Evolutionary conservation across 2,329 filamentous ascomycete species (phyloP).

Genomic region (Fusarium fracticaudum): DNA sequence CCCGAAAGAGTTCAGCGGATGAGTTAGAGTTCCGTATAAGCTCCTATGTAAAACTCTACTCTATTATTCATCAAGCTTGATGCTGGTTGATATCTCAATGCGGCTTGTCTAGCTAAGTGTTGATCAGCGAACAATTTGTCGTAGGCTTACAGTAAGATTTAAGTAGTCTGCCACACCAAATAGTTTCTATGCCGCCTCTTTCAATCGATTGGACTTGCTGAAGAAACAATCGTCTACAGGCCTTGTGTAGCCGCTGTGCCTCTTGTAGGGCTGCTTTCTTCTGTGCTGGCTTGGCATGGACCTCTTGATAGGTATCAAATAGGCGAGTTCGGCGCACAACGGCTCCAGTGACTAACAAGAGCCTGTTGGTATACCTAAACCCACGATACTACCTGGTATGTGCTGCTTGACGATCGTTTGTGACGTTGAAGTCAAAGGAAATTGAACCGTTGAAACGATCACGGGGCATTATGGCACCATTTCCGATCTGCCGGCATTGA

Average conservation of each 20-base stretch:
- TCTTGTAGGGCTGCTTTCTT: conserved; percentile 38
- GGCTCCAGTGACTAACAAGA: neutral
- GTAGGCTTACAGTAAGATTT: neutral
- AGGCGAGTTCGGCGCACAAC: conserved; percentile 29
- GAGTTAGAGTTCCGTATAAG: conserved; percentile 21
- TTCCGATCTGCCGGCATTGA: conserved; percentile 6
- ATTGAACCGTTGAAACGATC: conserved; percentile 24
- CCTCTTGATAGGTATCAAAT: conserved; percentile 15
- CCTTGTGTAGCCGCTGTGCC: conserved; percentile 26
- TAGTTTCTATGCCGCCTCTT: neutral
- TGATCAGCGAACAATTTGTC: conserved; percentile 4
- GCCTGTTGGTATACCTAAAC: neutral
- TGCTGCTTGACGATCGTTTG: conserved; percentile 11
- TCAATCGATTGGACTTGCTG: neutral
- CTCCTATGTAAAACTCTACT: neutral
- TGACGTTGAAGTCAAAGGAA: conserved; percentile 17
- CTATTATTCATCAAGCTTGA: neutral
- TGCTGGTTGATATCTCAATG: neutral
- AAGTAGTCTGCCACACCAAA: neutral
- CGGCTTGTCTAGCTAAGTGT: neutral
- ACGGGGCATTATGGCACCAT: conserved; percentile 32
- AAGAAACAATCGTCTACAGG: neutral
- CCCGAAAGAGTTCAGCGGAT: conserved; percentile 21
- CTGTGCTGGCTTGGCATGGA: conserved; percentile 13
- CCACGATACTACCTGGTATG: conserved; percentile 15